A percentile compares a stretch with the other conserved stretches of the same genome.
Evolutionary conservation across 495 filamentous ascomycete genomes (phyloP).

Genomic region (Aspergillus hancockii): DNA sequence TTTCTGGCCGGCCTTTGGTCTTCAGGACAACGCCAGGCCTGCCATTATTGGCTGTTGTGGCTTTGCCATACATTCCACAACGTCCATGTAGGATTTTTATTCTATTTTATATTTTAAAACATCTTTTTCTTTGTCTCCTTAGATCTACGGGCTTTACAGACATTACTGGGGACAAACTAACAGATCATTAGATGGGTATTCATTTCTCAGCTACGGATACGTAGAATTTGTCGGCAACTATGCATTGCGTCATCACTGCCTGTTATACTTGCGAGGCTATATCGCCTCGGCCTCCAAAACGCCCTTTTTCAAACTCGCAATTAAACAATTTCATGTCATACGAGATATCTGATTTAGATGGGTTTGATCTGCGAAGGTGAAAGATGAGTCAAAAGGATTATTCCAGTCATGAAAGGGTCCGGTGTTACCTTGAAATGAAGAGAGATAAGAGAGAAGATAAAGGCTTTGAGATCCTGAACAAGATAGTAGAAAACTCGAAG

Average conservation of each 20-base stretch:
- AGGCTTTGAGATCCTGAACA: constrained; percentile 94
- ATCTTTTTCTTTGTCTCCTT: no score
- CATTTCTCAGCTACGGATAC: neutral
- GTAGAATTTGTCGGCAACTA: neutral
- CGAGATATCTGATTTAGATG: constrained; percentile 51
- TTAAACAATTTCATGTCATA: constrained; percentile 4
- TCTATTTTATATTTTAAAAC: constrained; percentile 6
- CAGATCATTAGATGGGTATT: neutral
- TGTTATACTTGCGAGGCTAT: neutral
- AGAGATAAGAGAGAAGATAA: constrained; percentile 94
- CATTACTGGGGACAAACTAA: no score
- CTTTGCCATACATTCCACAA: neutral
- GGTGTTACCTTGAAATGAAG: constrained; percentile 90
- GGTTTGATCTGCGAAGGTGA: constrained; percentile 66
- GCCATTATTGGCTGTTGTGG: neutral
- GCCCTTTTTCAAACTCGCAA: neutral
- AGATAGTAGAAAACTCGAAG: constrained; percentile 99
- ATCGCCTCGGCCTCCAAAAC: neutral
- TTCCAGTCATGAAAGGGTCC: neutral
- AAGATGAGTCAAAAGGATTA: constrained; percentile 7
- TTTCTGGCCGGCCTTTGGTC: neutral
- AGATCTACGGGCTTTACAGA: neutral
- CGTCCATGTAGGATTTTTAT: neutral
- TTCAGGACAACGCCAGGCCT: neutral
- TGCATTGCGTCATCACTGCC: constrained; percentile 20